A percentile compares a stretch with the other conserved stretches of the same genome.
Conservation (phyloP, 768 basidiomycete genomes). For the Chalciporus sphaerocephalus region DNA sequence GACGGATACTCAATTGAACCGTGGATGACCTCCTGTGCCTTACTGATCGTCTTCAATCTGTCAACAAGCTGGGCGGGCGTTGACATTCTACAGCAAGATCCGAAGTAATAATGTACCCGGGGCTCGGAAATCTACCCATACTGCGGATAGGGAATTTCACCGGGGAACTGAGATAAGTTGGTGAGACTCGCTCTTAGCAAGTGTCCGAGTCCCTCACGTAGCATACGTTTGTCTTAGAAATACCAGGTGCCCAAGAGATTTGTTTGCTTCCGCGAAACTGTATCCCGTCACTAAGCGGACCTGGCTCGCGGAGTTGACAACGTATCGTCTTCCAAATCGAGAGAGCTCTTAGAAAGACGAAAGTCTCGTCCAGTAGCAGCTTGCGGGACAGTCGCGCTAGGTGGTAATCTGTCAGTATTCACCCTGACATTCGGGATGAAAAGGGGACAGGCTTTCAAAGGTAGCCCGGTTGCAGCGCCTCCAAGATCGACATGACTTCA, state of each 20-base stretch:
- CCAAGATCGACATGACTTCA: not conserved
- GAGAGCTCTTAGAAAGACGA: constrained; percentile 17
- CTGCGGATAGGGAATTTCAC: not conserved
- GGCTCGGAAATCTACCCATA: not conserved
- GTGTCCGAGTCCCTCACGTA: not conserved
- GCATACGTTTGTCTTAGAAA: not conserved
- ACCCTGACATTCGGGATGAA: not conserved
- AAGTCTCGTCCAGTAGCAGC: not conserved
- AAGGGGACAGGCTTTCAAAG: not conserved
- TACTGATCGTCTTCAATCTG: not conserved
- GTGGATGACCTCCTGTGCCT: not conserved
- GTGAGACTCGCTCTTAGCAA: not conserved
- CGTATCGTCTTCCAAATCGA: constrained; percentile 27
- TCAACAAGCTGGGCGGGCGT: not conserved
- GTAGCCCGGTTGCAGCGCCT: not conserved
- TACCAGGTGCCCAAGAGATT: no score
- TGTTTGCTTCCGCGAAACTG: constrained; percentile 30
- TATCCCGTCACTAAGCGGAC: constrained; percentile 22
- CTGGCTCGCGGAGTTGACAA: constrained; percentile 31
- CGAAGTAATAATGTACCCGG: not conserved
- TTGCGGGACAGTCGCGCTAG: not conserved
- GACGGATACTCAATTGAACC: no score
- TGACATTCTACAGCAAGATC: not conserved
- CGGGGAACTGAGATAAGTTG: not conserved
- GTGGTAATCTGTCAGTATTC: not conserved